Evolutionary conservation across 225 moss, liverwort and hornwort genomes (phyloP).

Genomic region (Straminergon stramineum): DNA sequence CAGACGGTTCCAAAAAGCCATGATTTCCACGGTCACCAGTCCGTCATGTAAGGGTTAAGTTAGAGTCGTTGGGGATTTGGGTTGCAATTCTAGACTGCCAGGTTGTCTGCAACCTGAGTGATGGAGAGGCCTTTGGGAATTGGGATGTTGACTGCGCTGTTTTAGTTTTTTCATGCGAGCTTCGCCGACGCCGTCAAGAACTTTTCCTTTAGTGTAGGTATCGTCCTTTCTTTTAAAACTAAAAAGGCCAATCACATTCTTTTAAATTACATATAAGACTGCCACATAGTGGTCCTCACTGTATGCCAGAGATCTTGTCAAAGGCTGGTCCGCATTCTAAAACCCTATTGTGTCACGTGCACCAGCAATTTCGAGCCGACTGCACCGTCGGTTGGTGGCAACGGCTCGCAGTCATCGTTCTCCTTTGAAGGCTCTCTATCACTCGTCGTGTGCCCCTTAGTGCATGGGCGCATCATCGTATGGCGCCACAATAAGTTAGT

Average conservation of each 20-base stretch:
- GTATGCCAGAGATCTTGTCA: background rate
- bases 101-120: no score
- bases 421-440: background rate
- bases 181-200: background rate
- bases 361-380: background rate
- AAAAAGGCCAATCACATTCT: background rate
- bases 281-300: background rate
- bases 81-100: no score
- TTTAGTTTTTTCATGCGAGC: background rate
- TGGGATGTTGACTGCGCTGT: background rate
- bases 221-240: no score
- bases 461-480: background rate
- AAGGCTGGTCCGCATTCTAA: background rate
- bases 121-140: background rate
- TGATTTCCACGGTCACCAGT: no score
- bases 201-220: background rate
- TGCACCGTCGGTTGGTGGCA: background rate
- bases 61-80: no score
- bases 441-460: background rate
- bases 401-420: background rate
- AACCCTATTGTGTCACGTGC: background rate
- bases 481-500: background rate
- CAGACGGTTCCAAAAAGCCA: no score
- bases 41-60: no score
- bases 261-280: no score